Conservation (phyloP, 768 basidiomycete genomes). For the Trametes villosa region DNA sequence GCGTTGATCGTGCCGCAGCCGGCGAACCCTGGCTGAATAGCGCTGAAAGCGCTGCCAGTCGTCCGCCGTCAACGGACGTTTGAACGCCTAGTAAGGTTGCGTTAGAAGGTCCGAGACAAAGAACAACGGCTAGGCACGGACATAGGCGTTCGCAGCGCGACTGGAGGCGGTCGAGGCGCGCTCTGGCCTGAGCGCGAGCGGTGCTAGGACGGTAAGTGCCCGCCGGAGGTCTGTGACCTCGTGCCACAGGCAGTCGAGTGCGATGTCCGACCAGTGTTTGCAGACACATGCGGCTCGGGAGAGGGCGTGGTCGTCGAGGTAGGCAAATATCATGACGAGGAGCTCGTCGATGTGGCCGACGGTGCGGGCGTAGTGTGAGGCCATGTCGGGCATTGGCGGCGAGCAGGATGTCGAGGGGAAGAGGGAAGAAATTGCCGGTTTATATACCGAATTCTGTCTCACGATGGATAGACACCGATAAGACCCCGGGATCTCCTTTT, state of each 20-base stretch:
- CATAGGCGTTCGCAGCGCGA: constrained; percentile 14
- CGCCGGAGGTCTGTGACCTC: constrained; percentile 51
- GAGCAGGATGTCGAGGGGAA: constrained; percentile 9
- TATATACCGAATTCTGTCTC: constrained; percentile 23
- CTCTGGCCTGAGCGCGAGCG: constrained; percentile 37
- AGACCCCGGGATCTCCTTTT: constrained; percentile 24
- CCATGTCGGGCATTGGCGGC: constrained; percentile 5
- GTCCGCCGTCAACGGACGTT: constrained; percentile 43
- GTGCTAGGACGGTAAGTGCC: constrained; percentile 56
- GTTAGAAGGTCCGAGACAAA: neutral
- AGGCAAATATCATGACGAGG: constrained; percentile 29
- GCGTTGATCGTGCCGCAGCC: constrained; percentile 27
- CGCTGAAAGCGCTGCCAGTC: constrained; percentile 62
- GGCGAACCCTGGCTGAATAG: constrained; percentile 42
- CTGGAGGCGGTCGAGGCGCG: constrained; percentile 4
- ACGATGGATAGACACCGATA: constrained; percentile 25
- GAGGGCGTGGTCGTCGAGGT: constrained; percentile 29
- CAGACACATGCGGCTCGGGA: constrained; percentile 50
- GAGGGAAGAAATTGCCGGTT: constrained; percentile 22
- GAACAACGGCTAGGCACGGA: constrained; percentile 3
- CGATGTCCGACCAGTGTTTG: constrained; percentile 60
- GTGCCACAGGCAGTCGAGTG: constrained; percentile 62
- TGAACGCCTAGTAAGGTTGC: constrained; percentile 26
- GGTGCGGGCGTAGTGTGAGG: neutral
- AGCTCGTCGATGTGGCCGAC: constrained; percentile 29